Percentiles rank a stretch among this genome's conserved stretches.
Conservation (phyloP, 495 filamentous ascomycete genomes). For the Talaromyces trachyspermus region DNA sequence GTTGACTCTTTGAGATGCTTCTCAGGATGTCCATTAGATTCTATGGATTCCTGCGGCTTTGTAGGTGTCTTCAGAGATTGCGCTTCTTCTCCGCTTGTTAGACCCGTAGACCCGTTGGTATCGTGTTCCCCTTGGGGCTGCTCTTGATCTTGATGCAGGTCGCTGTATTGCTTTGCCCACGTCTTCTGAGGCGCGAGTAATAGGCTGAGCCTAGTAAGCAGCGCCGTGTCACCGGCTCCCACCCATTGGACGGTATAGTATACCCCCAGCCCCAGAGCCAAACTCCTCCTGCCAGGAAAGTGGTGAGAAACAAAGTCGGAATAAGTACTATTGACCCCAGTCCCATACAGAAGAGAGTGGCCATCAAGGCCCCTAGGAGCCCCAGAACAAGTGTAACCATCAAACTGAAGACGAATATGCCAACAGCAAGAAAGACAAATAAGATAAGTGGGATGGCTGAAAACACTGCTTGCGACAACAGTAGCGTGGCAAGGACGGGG, state of each 20-base stretch:
- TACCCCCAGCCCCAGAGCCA: conserved; percentile 56
- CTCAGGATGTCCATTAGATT: background rate
- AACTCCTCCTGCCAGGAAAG: conserved; percentile 43
- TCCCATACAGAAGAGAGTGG: conserved; percentile 55
- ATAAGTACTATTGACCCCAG: conserved; percentile 56
- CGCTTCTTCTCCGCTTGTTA: background rate
- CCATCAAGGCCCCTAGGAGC: conserved; percentile 40
- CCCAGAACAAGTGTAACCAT: conserved; percentile 43
- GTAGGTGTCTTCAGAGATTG: no score
- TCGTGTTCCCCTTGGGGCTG: background rate
- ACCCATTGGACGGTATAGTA: conserved; percentile 21
- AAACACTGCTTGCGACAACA: conserved; percentile 47
- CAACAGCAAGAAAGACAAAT: conserved; percentile 51
- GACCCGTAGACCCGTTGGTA: no score
- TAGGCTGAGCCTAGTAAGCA: background rate
- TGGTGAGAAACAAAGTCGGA: conserved; percentile 54
- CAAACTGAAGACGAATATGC: conserved; percentile 47
- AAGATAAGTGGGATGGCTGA: conserved; percentile 52
- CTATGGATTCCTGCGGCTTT: background rate
- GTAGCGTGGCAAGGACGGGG: conserved; percentile 33
- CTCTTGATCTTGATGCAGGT: background rate
- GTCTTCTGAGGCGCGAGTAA: background rate
- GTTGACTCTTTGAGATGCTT: background rate
- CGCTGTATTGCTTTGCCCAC: background rate
- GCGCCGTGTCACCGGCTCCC: conserved; percentile 7